phyloP scores from a whole-genome alignment of 805 yeast species.

The Yamadazyma sp. region DNA sequence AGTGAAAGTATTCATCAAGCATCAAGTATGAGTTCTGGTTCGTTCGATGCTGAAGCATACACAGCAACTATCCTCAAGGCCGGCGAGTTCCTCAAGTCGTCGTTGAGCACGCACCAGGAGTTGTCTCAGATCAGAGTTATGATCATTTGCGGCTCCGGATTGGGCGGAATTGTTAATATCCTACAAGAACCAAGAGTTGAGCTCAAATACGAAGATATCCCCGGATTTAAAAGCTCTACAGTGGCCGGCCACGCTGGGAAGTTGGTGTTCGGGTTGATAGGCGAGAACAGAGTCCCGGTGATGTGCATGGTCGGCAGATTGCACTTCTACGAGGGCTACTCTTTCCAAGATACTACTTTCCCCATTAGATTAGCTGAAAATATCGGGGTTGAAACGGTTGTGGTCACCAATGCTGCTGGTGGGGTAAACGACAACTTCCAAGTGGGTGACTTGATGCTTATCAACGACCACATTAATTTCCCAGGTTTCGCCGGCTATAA shows the following conservation, averaged over 20 bases:
- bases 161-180: conserved; percentile 76
- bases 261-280: conserved; percentile 75
- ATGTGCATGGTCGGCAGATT: conserved; percentile 92
- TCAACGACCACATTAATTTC: conserved; percentile 83
- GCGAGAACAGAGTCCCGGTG: conserved; percentile 68
- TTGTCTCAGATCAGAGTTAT: conserved; percentile 56
- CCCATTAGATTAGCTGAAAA: conserved; percentile 75
- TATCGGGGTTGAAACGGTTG: conserved; percentile 59
- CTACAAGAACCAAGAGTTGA: conserved; percentile 45
- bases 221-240: conserved; percentile 78
- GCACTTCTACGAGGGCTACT: conserved; percentile 90
- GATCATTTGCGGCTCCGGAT: conserved; percentile 92
- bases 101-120: background rate
- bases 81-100: conserved; percentile 5
- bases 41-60: conserved; percentile 11
- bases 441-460: conserved; percentile 90
- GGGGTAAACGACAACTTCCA: conserved; percentile 66
- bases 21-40: conserved; percentile 11
- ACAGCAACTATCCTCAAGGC: conserved; percentile 11
- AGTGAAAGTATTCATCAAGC: too few species aligned
- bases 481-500: conserved; percentile 91
- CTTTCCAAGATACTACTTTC: conserved; percentile 77
- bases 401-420: conserved; percentile 97
- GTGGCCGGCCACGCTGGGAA: conserved; percentile 90
- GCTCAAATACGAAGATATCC: conserved; percentile 67